phyloP scores from a whole-genome alignment of 2,329 filamentous ascomycete species.

The Chrysoporthe cubensis region DNA sequence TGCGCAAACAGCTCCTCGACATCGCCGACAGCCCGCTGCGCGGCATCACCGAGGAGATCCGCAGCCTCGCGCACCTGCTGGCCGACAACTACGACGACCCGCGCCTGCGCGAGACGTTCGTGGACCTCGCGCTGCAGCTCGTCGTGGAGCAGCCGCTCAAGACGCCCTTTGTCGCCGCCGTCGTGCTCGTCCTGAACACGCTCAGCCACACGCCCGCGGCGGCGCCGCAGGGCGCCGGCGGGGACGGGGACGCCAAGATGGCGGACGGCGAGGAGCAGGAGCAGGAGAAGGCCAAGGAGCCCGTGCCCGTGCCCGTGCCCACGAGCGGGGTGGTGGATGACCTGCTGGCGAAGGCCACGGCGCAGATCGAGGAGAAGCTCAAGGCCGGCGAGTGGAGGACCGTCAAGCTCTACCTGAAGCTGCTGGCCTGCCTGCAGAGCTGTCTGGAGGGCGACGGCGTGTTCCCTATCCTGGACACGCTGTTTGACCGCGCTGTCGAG shows the following conservation, averaged over 20 bases:
- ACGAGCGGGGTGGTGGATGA: slow-evolving; percentile 67
- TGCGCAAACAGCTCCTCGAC: slow-evolving; percentile 77
- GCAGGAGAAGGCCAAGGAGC: slow-evolving; percentile 2
- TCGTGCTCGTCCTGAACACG: slow-evolving; percentile 78
- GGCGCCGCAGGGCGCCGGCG: slow-evolving; percentile 40
- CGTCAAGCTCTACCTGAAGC: slow-evolving; percentile 87
- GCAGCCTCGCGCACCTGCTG: slow-evolving; percentile 74
- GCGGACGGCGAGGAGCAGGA: slow-evolving; percentile 17
- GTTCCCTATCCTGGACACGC: slow-evolving; percentile 81
- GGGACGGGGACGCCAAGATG: slow-evolving; percentile 23
- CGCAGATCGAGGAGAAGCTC: slow-evolving; percentile 68
- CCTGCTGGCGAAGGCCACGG: slow-evolving; percentile 66
- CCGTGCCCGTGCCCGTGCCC: slow-evolving; percentile 22
- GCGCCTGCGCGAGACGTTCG: slow-evolving; percentile 73
- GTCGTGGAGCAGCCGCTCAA: slow-evolving; percentile 92
- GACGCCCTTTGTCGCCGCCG: slow-evolving; percentile 90
- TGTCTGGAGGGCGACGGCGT: slow-evolving; percentile 83
- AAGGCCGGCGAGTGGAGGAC: slow-evolving; percentile 81
- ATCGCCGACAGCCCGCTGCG: slow-evolving; percentile 83
- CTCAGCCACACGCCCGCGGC: slow-evolving; percentile 51
- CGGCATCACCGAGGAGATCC: slow-evolving; percentile 78
- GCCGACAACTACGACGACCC: slow-evolving; percentile 86
- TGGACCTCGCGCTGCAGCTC: slow-evolving; percentile 75
- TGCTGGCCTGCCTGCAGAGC: slow-evolving; percentile 83
- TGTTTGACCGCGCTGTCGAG: slow-evolving; percentile 91